phyloP scores from a whole-genome alignment of 2,329 filamentous ascomycete species.

The Aspergillus felis region DNA sequence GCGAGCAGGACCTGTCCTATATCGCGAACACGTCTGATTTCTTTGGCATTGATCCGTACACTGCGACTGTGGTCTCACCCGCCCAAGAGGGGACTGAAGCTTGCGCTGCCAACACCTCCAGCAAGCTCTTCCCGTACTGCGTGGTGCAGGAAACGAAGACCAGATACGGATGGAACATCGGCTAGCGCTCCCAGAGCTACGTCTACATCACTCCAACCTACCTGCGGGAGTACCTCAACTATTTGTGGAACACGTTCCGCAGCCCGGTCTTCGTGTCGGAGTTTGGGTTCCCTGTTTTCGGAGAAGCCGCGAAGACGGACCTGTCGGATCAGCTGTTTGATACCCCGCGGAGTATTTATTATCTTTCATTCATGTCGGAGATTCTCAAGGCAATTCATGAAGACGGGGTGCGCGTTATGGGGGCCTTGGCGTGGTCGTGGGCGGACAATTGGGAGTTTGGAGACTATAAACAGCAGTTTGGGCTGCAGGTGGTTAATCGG shows the following conservation, averaged over 20 bases:
- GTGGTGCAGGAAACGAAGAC: constrained; percentile 47
- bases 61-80: constrained; percentile 51
- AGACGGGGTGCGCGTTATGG: constrained; percentile 53
- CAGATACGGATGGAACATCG: constrained; percentile 55
- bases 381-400: constrained; percentile 54
- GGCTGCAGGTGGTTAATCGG: constrained; percentile 54
- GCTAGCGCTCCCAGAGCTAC: constrained; percentile 53
- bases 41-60: constrained; percentile 57
- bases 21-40: constrained; percentile 54
- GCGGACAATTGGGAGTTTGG: constrained; percentile 57
- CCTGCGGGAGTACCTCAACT: constrained; percentile 50
- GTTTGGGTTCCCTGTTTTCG: constrained; percentile 53
- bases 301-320: constrained; percentile 39
- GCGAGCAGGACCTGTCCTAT: constrained; percentile 45
- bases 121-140: constrained; percentile 51
- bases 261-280: constrained; percentile 48
- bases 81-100: constrained; percentile 44
- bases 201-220: constrained; percentile 54
- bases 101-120: constrained; percentile 46
- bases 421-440: constrained; percentile 53
- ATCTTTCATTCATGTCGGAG: constrained; percentile 52
- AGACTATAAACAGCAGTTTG: constrained; percentile 48
- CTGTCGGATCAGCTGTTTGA: constrained; percentile 53
- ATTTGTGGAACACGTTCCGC: constrained; percentile 58
- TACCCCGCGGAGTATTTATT: constrained; percentile 52